Evolutionary conservation across 805 yeast species (phyloP).

Genomic region (Ogataea pini): DNA sequence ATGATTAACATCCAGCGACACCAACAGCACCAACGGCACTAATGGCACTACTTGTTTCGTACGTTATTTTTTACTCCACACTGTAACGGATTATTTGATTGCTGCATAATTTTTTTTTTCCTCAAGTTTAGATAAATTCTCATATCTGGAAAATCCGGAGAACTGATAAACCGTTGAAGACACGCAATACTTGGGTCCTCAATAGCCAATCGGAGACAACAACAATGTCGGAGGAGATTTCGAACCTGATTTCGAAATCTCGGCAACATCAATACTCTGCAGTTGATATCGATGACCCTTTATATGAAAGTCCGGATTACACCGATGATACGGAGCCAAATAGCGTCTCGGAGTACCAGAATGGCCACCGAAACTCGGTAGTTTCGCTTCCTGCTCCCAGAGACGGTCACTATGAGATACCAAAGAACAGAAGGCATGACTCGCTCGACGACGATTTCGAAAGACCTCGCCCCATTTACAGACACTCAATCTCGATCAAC

Average conservation of each 20-base stretch:
- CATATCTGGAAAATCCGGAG: no score
- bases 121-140: no score
- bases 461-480: background rate
- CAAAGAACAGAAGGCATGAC: background rate
- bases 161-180: no score
- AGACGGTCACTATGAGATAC: constrained; percentile 8
- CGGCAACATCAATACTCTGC: background rate
- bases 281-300: constrained; percentile 7
- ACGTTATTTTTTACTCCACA: no score
- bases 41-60: no score
- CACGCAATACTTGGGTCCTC: no score
- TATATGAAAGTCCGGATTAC: constrained; percentile 14
- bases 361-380: constrained; percentile 9
- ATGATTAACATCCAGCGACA: constrained; percentile 29
- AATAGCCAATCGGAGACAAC: no score
- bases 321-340: constrained; percentile 3
- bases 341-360: background rate
- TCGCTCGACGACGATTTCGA: background rate
- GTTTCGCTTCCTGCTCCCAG: constrained; percentile 21
- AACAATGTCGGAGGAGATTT: background rate
- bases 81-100: no score
- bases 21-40: no score
- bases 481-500: constrained; percentile 20
- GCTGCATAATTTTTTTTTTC: no score
- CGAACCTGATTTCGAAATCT: background rate